Evolutionary conservation across 192 early-diverging fungal genomes (phyloP).

Genomic region (Dispira simplex): DNA sequence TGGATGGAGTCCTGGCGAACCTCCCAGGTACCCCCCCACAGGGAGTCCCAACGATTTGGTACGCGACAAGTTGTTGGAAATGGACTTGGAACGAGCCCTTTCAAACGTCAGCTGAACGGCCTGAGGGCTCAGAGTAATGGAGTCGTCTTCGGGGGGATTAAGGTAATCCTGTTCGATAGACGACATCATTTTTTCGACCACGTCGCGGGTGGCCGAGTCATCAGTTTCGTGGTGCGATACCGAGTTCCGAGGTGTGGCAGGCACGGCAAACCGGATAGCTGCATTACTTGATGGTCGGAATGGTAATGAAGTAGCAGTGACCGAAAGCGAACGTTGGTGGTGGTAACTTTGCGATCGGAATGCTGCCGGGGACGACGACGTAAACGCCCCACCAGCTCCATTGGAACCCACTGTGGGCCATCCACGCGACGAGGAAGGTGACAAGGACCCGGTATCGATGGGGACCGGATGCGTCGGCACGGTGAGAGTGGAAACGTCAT

Average conservation of each 20-base stretch:
- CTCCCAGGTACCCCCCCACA: too few relatives aligned
- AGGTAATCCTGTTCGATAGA: background rate
- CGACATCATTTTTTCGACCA: slow-evolving; percentile 2
- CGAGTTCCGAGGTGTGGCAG: slow-evolving; percentile 4
- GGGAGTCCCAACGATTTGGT: too few relatives aligned
- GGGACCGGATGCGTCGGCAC: background rate
- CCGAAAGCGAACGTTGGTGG: slow-evolving; percentile 6
- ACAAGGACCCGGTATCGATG: background rate
- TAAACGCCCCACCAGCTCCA: background rate
- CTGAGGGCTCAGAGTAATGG: slow-evolving; percentile 1
- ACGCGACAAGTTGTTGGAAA: background rate
- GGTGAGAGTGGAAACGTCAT: background rate
- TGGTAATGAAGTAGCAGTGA: background rate
- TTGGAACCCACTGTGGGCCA: background rate
- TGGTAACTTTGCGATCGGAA: background rate
- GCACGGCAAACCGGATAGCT: background rate
- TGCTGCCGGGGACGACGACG: background rate
- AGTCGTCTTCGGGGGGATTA: background rate
- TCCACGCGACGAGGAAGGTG: background rate
- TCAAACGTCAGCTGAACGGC: background rate
- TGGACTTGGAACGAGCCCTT: slow-evolving; percentile 7
- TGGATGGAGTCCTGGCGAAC: too few relatives aligned
- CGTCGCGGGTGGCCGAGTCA: slow-evolving; percentile 7
- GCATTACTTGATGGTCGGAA: background rate
- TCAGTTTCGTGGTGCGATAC: background rate